phyloP scores from a whole-genome alignment of 2,329 filamentous ascomycete species.

The Fusarium metavorans region DNA sequence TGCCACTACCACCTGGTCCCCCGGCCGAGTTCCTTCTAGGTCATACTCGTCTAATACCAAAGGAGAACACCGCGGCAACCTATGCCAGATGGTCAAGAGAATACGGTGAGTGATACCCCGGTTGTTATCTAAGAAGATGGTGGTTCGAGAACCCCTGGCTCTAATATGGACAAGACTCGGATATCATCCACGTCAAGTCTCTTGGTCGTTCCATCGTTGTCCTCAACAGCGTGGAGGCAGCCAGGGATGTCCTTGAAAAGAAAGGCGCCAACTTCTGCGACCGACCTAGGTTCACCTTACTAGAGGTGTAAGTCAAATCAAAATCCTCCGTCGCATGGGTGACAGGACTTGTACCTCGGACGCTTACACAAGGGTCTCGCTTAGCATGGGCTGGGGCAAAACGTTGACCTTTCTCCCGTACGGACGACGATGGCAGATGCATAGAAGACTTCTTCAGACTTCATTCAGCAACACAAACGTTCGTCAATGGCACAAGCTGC shows the following conservation, averaged over 20 bases:
- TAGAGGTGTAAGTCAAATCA: constrained; percentile 47
- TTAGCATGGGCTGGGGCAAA: constrained; percentile 58
- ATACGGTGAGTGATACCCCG: constrained; percentile 36
- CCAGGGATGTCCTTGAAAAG: constrained; percentile 58
- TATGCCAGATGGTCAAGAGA: constrained; percentile 45
- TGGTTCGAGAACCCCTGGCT: neutral
- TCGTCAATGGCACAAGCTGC: constrained; percentile 42
- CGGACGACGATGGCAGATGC: constrained; percentile 55
- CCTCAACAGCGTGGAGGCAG: constrained; percentile 46
- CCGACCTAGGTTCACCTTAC: constrained; percentile 56
- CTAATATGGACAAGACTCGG: constrained; percentile 39
- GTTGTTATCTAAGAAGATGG: neutral
- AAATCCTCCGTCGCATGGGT: neutral
- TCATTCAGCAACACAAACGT: constrained; percentile 55
- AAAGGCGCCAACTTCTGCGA: constrained; percentile 58
- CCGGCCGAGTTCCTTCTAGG: constrained; percentile 46
- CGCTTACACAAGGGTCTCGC: neutral
- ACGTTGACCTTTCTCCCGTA: constrained; percentile 60
- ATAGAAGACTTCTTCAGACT: constrained; percentile 58
- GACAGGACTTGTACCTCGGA: neutral
- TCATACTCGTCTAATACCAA: constrained; percentile 44
- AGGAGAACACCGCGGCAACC: constrained; percentile 42
- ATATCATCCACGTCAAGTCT: constrained; percentile 47
- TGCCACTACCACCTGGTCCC: constrained; percentile 44
- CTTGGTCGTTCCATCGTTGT: constrained; percentile 48